A percentile compares a stretch with the other conserved stretches of the same genome.
phyloP scores from a whole-genome alignment of 1,284 basidiomycete genomes.

The Takashimella tepidaria region DNA sequence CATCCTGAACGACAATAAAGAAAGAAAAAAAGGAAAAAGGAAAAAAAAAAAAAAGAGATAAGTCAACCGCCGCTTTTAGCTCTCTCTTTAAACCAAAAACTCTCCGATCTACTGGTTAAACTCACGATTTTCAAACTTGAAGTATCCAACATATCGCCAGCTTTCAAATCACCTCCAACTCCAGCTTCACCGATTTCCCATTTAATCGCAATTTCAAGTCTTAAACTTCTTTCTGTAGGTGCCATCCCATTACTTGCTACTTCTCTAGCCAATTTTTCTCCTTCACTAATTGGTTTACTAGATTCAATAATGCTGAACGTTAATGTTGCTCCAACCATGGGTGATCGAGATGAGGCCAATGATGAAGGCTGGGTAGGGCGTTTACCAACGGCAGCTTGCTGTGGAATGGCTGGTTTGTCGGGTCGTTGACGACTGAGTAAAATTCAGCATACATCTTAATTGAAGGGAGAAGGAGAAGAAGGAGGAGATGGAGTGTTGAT shows the following conservation, averaged over 20 bases:
- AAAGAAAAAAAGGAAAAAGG: too few relatives aligned
- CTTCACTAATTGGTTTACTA: conserved; percentile 7
- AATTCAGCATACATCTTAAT: too few relatives aligned
- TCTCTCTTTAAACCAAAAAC: background rate
- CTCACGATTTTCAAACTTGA: conserved; percentile 25
- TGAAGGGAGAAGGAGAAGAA: too few relatives aligned
- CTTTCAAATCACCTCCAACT: conserved; percentile 29
- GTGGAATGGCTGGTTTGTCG: conserved; percentile 6
- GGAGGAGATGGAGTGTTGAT: too few relatives aligned
- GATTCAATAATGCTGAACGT: conserved; percentile 26
- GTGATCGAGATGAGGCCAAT: conserved; percentile 8
- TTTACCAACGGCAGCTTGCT: conserved; percentile 18
- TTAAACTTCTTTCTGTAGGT: conserved; percentile 26
- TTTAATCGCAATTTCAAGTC: conserved; percentile 25
- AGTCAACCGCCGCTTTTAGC: background rate
- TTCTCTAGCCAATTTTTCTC: conserved; percentile 18
- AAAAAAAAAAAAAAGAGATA: too few relatives aligned
- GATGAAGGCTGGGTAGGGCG: conserved; percentile 10
- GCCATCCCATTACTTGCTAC: conserved; percentile 11
- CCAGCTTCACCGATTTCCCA: conserved; percentile 42
- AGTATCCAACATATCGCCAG: conserved; percentile 32
- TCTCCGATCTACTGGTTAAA: background rate
- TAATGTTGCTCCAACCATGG: conserved; percentile 32
- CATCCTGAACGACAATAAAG: conserved; percentile 32
- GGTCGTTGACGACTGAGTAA: conserved; percentile 21